Evolutionary conservation across 1,284 basidiomycete species (phyloP), one percentile per base, ranked within the genome.

Genomic region (Exobasidium cylindrosporum): DNA sequence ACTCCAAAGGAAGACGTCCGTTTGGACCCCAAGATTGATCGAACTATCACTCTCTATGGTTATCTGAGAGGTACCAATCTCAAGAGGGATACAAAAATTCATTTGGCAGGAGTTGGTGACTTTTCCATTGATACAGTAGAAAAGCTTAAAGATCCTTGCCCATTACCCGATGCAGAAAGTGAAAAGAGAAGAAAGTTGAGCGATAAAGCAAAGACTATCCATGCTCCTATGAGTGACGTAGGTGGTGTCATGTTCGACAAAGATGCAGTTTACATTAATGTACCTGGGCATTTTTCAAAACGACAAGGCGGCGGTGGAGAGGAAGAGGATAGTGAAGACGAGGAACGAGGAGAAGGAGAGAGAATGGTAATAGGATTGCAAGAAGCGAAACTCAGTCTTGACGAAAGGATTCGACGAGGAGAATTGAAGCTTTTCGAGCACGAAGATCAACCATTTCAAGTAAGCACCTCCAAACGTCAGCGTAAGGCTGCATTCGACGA

Each of bases 221-320:
- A 98, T 81, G 96, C 96, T 5, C 96, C 96, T 0, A 97, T 98
- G 95, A 95, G 91, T 79, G 95, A 97, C 76, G 89, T 97, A 1
- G 95, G 95, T 23, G 96, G 95, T 6, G 87, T 99, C 64, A 88
- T 92, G 83, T 97, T 96, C 77, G 96, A 99, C 83, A 97, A 97
- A 81, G 96, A 98, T 76, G 92, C 94, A 0, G 94, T 98, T 1
- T 99, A 92, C 84, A 90, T 99, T 72, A 97, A 97, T 76, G 94
- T 97, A 2, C 91, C 92, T 2, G 96, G 96, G 1, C 93, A 86
- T 76, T 98, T 98, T 75, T 89, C 91, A 3, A 87, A 86, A 11
- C 81, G 80, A 11, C 86, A 87, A 64, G 53, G 53, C 2, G 47
- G 47, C 7, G 29, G 24, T 14, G 83, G 88, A 87, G 70, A 57